phyloP scores from a whole-genome alignment of 129 eudicot genomes.

The Helichrysum umbraculigerum region DNA sequence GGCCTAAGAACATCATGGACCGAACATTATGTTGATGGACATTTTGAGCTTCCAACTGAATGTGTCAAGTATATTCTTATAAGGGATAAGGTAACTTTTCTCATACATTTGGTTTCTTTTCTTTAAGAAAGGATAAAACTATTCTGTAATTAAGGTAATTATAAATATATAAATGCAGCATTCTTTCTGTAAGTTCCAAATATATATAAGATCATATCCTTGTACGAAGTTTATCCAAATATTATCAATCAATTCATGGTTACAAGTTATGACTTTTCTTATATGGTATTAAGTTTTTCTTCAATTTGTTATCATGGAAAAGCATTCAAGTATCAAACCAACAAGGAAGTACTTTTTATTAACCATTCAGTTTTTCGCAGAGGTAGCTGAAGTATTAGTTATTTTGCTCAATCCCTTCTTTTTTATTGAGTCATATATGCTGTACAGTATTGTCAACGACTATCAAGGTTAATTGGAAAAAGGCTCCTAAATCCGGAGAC shows the following conservation, averaged over 20 bases:
- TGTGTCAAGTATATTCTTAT: slow-evolving; percentile 35
- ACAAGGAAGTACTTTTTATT: too few species aligned
- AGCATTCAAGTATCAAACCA: too few species aligned
- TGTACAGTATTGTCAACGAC: slow-evolving; percentile 32
- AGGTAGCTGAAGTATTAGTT: background rate
- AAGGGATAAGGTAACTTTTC: slow-evolving; percentile 34
- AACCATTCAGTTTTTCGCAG: too few species aligned
- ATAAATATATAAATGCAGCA: background rate
- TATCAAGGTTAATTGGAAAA: slow-evolving; percentile 30
- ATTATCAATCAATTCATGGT: too few species aligned
- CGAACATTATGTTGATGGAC: slow-evolving; percentile 31
- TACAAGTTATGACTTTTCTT: too few species aligned
- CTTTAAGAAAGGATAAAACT: too few species aligned
- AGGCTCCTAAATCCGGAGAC: slow-evolving; percentile 14
- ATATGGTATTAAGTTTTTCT: too few species aligned
- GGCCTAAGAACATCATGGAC: slow-evolving; percentile 46
- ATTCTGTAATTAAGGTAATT: background rate
- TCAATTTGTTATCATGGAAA: too few species aligned
- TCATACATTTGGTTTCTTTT: background rate
- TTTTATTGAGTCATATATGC: background rate
- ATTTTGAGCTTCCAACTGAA: slow-evolving; percentile 39
- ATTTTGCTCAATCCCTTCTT: background rate
- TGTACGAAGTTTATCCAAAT: too few species aligned
- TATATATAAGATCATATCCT: too few species aligned
- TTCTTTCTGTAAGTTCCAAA: too few species aligned